These are phyloP conservation scores for Phytophthora pinifolia DNA, from an alignment of 352 stramenopile genomes.

Conservation along the genomic window DNA sequence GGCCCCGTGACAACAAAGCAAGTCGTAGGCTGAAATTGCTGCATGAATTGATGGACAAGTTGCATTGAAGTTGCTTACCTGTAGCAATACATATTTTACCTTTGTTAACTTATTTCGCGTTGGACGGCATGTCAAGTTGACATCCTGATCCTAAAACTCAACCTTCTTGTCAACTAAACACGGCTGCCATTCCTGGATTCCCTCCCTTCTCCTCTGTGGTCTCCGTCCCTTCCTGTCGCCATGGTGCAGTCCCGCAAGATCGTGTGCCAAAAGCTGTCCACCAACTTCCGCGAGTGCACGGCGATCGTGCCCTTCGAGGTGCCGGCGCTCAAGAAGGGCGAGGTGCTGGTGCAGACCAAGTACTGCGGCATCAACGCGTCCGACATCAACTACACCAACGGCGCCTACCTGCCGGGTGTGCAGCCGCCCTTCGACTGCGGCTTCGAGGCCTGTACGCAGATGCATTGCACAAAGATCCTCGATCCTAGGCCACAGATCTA, in stretches of 20 bases:
- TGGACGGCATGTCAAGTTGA: too few relatives aligned
- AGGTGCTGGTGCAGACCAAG: constrained; percentile 57
- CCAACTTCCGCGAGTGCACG: constrained; percentile 78
- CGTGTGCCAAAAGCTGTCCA: constrained; percentile 76
- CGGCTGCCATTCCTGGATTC: constrained; percentile 22
- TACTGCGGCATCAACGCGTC: constrained; percentile 63
- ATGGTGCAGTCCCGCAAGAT: constrained; percentile 75
- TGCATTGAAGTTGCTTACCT: not conserved
- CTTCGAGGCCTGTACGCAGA: constrained; percentile 51
- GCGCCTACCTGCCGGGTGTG: constrained; percentile 38
- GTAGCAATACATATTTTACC: not conserved
- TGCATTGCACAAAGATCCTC: constrained; percentile 26
- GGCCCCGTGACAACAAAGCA: too few relatives aligned
- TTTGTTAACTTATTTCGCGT: too few relatives aligned
- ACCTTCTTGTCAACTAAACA: constrained; percentile 21
- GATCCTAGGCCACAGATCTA: not conserved
- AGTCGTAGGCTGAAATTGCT: too few relatives aligned
- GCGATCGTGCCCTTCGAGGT: constrained; percentile 56
- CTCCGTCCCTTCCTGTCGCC: constrained; percentile 3
- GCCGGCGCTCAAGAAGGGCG: constrained; percentile 37
- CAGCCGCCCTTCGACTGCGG: constrained; percentile 55
- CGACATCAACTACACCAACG: constrained; percentile 65
- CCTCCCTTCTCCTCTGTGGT: constrained; percentile 3
- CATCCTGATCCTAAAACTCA: constrained; percentile 5
- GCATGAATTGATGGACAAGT: too few relatives aligned